A percentile compares a stretch with the other conserved stretches of the same genome.
Evolutionary conservation across 2,329 filamentous ascomycete species (phyloP).

Genomic region (Aspergillus quadricinctus): DNA sequence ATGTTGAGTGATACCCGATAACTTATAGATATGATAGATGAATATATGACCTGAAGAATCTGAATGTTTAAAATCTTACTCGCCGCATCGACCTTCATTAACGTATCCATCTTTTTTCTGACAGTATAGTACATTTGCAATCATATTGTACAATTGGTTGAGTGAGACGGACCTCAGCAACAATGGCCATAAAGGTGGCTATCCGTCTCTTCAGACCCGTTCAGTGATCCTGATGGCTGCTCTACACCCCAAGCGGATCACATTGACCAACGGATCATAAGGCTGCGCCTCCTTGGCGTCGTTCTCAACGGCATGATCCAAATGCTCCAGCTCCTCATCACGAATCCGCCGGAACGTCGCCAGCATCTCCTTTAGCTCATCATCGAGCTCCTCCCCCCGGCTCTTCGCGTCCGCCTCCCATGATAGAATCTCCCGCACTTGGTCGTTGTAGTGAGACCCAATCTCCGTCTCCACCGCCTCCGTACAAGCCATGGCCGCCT

Average conservation of each 20-base stretch:
- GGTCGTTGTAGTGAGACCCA: conserved; percentile 89
- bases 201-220: conserved; percentile 31
- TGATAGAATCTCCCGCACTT: conserved; percentile 74
- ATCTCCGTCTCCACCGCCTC: conserved; percentile 99
- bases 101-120: background rate
- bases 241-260: conserved; percentile 85
- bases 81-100: background rate
- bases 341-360: conserved; percentile 73
- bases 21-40: conserved; percentile 7
- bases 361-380: conserved; percentile 70
- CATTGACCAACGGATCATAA: conserved; percentile 80
- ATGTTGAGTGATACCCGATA: conserved; percentile 19
- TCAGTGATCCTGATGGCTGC: conserved; percentile 84
- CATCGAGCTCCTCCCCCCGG: conserved; percentile 73
- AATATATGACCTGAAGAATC: no score
- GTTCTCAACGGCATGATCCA: conserved; percentile 91
- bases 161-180: background rate
- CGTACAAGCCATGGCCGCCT: conserved; percentile 97
- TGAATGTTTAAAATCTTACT: no score
- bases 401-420: conserved; percentile 75
- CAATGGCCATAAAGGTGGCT: background rate
- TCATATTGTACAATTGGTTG: background rate
- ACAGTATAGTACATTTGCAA: background rate
- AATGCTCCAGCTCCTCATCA: conserved; percentile 93
- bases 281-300: conserved; percentile 87